Evolutionary conservation across 352 stramenopile species (phyloP), one percentile per base, ranked within the genome.

Genomic region (Thalassiosira delicatula): DNA sequence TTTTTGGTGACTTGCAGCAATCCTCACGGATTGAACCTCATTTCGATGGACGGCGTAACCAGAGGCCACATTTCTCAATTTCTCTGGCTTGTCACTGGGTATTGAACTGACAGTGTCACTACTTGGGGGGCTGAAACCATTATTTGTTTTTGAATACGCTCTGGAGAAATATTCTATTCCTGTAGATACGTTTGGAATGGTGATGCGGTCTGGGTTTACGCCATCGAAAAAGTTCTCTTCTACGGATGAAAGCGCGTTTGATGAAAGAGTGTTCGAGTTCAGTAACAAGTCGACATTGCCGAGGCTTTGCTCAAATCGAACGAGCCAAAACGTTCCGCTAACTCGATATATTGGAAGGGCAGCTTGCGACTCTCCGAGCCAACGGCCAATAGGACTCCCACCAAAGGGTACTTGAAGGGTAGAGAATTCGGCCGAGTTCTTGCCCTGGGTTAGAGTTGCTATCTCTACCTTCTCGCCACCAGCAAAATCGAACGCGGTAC

Each of bases 21-120:
- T 82, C 29, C 94, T 94, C 23, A 97, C 88, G 17, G 92, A 93
- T 82, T 98, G 95, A 17, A 98, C 82, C 87, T 98, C 96, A 60
- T 98, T 91, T 5, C 92, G 87, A 63, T 94, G 84, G 7, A 91
- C 57, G n/a, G 89, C 70, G 61, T 90, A 37, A 1, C 75, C 66
- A 29, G 82, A 68, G 5, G 46, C 67, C 27, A 95, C 46, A 25
- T 53, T 76, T 23, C 44, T 62, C 33, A 90, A 61, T 54, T 81
- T 63, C 51, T 83, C 66, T 40, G 91, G 90, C 14, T 49, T 76
- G 23, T 54, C 70, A 53, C 79, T 79, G 9, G 91, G 85, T 37
- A 83, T 86, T 21, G 78, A 75, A 60, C 57, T 86, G 7, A 87
- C 42, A 19, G 40, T 57, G 53, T 85, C 70, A 27, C 76, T 88